Base-by-base conservation (phyloP, 148 eudicot species). In the Fallopia convolvulus region DNA sequence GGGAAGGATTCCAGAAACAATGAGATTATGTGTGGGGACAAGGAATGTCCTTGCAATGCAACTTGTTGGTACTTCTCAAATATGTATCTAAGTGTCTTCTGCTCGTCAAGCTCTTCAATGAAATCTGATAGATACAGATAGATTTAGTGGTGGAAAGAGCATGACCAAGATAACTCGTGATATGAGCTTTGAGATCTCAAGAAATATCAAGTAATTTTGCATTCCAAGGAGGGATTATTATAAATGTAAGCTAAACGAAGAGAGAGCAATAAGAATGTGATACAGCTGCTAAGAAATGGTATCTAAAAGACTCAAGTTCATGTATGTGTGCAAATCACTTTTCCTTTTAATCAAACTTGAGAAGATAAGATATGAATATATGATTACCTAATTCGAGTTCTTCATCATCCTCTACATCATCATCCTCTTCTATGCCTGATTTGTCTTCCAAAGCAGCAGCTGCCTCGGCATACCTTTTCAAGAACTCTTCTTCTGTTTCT, bases 401-500 rank as follows among this genome's bases (percentile, higher is more conserved):
- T 77, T 83, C 85, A 63, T 87, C 93, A 70, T 82, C 85, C 83
- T 88, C 90, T 74, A 89, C 93, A 6, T 79, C 76, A 56, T 88
- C 93, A 50, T 81, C 92, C 74, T 91, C 97, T 82, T 89, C 92
- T 50, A 83, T 71, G 53, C 72, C 55, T 33, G 87, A 81, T 46
- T 90, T 93, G 76, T 84, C 79, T 82, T 90, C 93, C 87, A 91
- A 80, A 66, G 80, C 88, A 26, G 83, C 83, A 39, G 97, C 97
- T 74, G 92, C 89, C 77, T 91, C 80, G 46, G 97, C 97, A 76
- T 88, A 91, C 82, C 97, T 88, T 79, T 89, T 83, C 42, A 91
- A 80, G 81, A 91, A 91, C 74, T 91, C 90, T 77, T 91, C 92
- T 86, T 91, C 93, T 42, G 93, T 91, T 84, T 91, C 97, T 81